A percentile compares a stretch with the other conserved stretches of the same genome.
Conservation (phyloP, 345 rosid species). For the Laguncularia racemosa region DNA sequence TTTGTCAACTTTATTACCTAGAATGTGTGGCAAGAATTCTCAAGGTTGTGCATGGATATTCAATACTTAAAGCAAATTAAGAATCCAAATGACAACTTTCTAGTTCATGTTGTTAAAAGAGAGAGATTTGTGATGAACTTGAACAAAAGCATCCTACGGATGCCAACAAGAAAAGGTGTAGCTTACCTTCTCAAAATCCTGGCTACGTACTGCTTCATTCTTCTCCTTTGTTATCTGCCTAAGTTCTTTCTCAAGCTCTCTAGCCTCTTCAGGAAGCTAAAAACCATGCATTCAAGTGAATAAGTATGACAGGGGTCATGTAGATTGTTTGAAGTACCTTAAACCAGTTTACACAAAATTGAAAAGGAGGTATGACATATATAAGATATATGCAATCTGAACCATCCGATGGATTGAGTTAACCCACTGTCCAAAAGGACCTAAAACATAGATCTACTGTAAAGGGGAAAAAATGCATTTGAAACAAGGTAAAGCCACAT, state of each 20-base stretch:
- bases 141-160: not conserved
- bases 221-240: constrained; percentile 92
- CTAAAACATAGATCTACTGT: not conserved
- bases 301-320: too few relatives aligned
- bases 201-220: constrained; percentile 91
- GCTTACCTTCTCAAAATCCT: constrained; percentile 91
- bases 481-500: not conserved
- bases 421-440: not conserved
- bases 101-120: not conserved
- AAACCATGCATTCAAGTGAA: constrained; percentile 2
- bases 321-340: too few relatives aligned
- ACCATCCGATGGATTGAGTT: too few relatives aligned
- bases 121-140: not conserved
- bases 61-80: too few relatives aligned
- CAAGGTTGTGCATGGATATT: too few relatives aligned
- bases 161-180: too few relatives aligned
- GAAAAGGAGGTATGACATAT: too few relatives aligned
- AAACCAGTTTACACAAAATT: too few relatives aligned
- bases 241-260: constrained; percentile 95
- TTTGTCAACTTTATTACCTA: too few relatives aligned
- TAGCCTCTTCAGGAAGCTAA: constrained; percentile 98
- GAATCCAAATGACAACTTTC: too few relatives aligned
- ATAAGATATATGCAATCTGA: too few relatives aligned
- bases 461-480: not conserved
- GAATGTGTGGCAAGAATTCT: too few relatives aligned